These are phyloP conservation scores for Didymosphaeria variabile DNA, from an alignment of 2,329 filamentous ascomycete genomes.

Conservation along the genomic window DNA sequence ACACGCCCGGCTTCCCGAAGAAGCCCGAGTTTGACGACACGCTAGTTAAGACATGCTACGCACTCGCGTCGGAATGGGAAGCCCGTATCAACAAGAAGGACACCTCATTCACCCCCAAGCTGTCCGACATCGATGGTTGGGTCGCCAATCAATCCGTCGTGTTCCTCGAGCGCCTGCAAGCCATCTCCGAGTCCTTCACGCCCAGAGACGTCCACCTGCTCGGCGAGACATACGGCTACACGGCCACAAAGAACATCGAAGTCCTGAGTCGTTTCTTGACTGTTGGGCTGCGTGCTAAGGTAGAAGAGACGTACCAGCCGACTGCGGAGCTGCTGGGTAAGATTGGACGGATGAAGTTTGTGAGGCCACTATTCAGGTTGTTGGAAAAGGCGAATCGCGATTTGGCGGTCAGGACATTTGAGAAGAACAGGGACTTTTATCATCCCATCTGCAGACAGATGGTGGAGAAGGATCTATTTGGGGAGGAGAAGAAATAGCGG, in stretches of 20 bases:
- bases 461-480: conserved; percentile 83
- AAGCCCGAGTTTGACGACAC: conserved; percentile 92
- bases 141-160: conserved; percentile 90
- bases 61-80: conserved; percentile 83
- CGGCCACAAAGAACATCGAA: conserved; percentile 78
- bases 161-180: conserved; percentile 82
- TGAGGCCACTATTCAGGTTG: conserved; percentile 81
- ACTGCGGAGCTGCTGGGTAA: conserved; percentile 78
- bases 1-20: conserved; percentile 84
- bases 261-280: conserved; percentile 82
- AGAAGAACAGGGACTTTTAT: conserved; percentile 90
- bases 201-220: conserved; percentile 74
- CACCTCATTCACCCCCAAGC: conserved; percentile 65
- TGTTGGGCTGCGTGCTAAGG: conserved; percentile 78
- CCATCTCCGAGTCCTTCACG: conserved; percentile 70
- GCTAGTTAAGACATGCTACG: conserved; percentile 85
- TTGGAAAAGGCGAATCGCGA: conserved; percentile 77
- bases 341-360: conserved; percentile 97
- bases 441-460: conserved; percentile 85
- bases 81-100: conserved; percentile 50
- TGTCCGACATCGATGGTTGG: conserved; percentile 76
- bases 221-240: conserved; percentile 74
- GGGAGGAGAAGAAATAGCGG: conserved; percentile 35
- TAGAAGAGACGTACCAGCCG: conserved; percentile 72
- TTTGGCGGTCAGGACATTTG: conserved; percentile 82